Conservation (phyloP, 148 eudicot genomes). For the Linanthus parryae region DNA sequence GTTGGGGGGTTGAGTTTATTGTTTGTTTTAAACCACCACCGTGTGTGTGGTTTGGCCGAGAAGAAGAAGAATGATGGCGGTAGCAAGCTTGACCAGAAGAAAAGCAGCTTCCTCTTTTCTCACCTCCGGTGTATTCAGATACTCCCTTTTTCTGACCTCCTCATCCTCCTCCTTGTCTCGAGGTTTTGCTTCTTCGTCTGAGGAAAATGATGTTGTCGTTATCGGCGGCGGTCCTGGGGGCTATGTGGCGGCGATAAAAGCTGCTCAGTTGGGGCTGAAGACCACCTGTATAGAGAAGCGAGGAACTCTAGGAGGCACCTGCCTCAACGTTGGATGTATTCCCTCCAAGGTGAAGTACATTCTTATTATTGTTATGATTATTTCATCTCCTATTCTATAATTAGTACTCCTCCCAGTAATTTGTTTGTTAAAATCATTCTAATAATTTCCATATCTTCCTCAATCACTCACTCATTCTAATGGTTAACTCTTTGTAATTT, state of each 20-base stretch:
- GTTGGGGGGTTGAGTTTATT: neutral
- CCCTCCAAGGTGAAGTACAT: slow-evolving; percentile 97
- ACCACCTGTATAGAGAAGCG: slow-evolving; percentile 98
- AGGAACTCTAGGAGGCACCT: slow-evolving; percentile 87
- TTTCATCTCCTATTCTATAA: no score
- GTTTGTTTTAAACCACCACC: neutral
- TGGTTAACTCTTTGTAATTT: no score
- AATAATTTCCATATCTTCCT: no score
- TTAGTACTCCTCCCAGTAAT: no score
- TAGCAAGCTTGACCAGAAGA: slow-evolving; percentile 5
- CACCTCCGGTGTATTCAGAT: neutral
- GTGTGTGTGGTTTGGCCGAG: no score
- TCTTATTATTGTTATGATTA: no score
- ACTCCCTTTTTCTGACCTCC: neutral
- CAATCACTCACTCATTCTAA: no score
- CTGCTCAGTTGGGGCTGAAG: slow-evolving; percentile 88
- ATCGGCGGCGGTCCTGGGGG: slow-evolving; percentile 97
- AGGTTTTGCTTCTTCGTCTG: no score
- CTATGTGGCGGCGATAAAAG: slow-evolving; percentile 93
- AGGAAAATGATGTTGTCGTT: slow-evolving; percentile 58
- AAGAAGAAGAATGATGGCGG: no score
- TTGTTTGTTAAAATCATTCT: no score
- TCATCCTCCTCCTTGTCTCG: neutral
- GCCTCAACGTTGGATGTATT: slow-evolving; percentile 93
- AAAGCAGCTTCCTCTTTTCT: neutral